These are phyloP conservation scores for Medakamo hakoo DNA, from an alignment of 139 green algal genomes.

Conservation along the genomic window DNA sequence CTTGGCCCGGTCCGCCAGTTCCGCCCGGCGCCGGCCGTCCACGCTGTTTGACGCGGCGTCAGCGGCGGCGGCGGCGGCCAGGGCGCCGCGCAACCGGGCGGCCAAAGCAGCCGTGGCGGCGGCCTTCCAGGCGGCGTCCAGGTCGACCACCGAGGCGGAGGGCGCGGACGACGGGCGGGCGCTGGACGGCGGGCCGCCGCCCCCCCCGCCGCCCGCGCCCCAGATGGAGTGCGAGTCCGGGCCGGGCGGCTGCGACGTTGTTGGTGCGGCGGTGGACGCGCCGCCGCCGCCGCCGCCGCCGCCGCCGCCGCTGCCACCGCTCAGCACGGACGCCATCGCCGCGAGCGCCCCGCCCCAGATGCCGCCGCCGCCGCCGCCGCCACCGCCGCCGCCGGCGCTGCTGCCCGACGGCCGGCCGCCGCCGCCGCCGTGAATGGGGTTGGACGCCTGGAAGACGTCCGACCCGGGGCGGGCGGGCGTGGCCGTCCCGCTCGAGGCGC, in stretches of 20 bases:
- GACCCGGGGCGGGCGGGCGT: background rate
- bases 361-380: background rate
- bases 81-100: constrained; percentile 17
- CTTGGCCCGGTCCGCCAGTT: constrained; percentile 3
- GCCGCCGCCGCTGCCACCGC: background rate
- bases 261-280: background rate
- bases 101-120: constrained; percentile 16
- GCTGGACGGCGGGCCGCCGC: too few species aligned
- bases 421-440: background rate
- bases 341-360: constrained; percentile 9
- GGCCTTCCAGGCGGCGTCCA: constrained; percentile 16
- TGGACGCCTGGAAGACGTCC: background rate
- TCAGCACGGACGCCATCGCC: background rate
- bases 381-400: background rate
- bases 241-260: too few species aligned
- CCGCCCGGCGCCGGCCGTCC: constrained; percentile 12
- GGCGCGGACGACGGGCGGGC: too few species aligned
- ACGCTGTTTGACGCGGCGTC: constrained; percentile 25
- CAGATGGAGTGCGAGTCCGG: too few species aligned
- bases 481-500: background rate
- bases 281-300: too few species aligned
- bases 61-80: constrained; percentile 11
- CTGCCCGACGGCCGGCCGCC: background rate
- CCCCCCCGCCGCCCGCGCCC: too few species aligned
- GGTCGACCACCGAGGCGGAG: background rate